Percentiles rank a stretch among this genome's conserved stretches.
Evolutionary conservation across 257 asterid species (phyloP).

Genomic region (Apocynum venetum): DNA sequence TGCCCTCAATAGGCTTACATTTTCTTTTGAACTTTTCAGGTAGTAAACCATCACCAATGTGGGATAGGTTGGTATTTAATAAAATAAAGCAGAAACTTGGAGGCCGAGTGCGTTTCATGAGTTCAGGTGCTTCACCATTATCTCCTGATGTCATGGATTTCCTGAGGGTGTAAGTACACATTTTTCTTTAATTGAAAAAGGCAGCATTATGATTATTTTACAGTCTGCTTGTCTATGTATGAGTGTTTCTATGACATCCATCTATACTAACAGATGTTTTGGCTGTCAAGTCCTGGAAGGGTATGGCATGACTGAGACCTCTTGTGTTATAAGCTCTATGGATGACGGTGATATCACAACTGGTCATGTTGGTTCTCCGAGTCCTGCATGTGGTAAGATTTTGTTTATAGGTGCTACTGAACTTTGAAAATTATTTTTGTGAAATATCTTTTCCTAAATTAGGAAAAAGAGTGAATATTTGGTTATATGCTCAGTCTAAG

Average conservation of each 20-base stretch:
- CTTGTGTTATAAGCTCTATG: conserved; percentile 88
- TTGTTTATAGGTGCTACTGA: not conserved
- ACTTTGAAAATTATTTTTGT: not conserved
- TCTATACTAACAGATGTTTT: conserved; percentile 59
- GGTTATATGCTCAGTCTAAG: not conserved
- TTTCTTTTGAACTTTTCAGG: conserved; percentile 38
- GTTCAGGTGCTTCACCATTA: conserved; percentile 97
- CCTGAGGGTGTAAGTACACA: conserved; percentile 74
- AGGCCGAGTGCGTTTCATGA: conserved; percentile 86
- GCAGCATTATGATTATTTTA: not conserved
- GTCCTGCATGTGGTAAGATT: conserved; percentile 86
- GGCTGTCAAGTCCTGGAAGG: conserved; percentile 86
- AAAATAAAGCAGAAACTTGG: conserved; percentile 92
- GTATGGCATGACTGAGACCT: conserved; percentile 96
- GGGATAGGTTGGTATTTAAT: conserved; percentile 94
- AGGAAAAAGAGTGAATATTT: not conserved
- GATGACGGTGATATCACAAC: conserved; percentile 59
- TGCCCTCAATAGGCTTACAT: not conserved
- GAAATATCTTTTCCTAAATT: not conserved
- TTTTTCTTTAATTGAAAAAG: conserved; percentile 2
- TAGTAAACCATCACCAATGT: conserved; percentile 86
- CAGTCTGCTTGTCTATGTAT: not conserved
- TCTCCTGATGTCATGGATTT: conserved; percentile 97
- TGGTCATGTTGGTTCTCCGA: conserved; percentile 96
- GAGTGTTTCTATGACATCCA: not conserved